These are phyloP conservation scores for Tephrocybe sp. DNA, from an alignment of 768 basidiomycete species.

Conservation along the genomic window DNA sequence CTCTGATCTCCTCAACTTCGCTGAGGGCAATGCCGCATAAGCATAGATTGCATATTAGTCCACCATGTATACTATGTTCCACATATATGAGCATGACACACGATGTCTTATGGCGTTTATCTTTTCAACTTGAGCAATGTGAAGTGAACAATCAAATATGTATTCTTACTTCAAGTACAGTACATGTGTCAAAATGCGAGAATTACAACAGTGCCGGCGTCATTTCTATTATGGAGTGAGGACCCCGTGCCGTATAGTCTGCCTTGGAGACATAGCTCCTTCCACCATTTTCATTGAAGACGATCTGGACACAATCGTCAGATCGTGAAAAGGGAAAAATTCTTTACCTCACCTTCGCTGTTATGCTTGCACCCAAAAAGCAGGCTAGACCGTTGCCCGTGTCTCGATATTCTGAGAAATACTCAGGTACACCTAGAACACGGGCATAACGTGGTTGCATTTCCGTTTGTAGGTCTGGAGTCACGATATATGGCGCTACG, in stretches of 20 bases:
- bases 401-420: conserved; percentile 88
- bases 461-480: conserved; percentile 65
- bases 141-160: too few species aligned
- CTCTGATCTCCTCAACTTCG: conserved; percentile 88
- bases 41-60: conserved; percentile 5
- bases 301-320: conserved; percentile 37
- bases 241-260: conserved; percentile 73
- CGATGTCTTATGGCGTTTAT: too few species aligned
- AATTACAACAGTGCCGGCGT: conserved; percentile 65
- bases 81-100: not conserved
- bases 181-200: not conserved
- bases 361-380: conserved; percentile 79
- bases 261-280: conserved; percentile 77
- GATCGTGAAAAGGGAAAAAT: not conserved
- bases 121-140: too few species aligned
- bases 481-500: conserved; percentile 57
- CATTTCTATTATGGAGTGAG: conserved; percentile 74
- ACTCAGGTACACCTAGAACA: conserved; percentile 74
- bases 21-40: conserved; percentile 70
- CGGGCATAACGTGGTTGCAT: conserved; percentile 67
- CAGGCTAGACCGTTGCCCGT: conserved; percentile 79
- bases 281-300: conserved; percentile 65
- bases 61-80: not conserved
- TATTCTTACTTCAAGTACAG: too few species aligned
- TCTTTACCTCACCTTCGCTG: conserved; percentile 71